Evolutionary conservation across 345 rosid species (phyloP), one percentile per base, ranked within the genome.

Genomic region (Sonneratia caseolaris): DNA sequence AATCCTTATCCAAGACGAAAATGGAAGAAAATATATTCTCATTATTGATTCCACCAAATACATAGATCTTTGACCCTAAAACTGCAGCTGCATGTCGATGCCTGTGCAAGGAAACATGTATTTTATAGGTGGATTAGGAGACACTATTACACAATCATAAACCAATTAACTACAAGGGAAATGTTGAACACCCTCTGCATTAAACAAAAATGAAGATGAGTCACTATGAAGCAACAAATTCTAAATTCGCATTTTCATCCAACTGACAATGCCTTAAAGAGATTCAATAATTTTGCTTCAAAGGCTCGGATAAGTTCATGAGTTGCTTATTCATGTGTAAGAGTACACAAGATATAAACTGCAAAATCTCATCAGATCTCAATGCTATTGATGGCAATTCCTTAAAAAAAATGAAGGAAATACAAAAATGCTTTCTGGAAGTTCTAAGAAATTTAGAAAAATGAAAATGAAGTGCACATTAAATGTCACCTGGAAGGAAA

Each of bases 61-160:
- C 86, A 84, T 85, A 91, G 74, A 94, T 78, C 70, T 81, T 84
- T 3, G 90, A 86, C 59, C 89, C 96, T 76, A 87, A 71, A 76
- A 76, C 91, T 49, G 89, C 86, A 21, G 96, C 96, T 55, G 97
- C 87, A 76, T 94, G 97, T 27, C 96, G 88, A 76, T 94, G 98
- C 90, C 98, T 89, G 86, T 69, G 21, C 67, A 56, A 75, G 74
- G 76, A 72, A 37, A 15, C 35, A 77, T 8, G 27, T 22, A 57
- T 66, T 71, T 70, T 4, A 27, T 13, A 70, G 48, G 68, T 51
- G 68, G 22, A 19, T 4, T 62, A 4, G 66, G 37, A 10, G 5
- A 35, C 15, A n/a, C 12, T 47, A 13, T 13, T n/a, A 9, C 22
- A 32, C 12, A 27, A 14, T 27, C 37, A 7, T 27, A 62, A 27